Evolutionary conservation across 768 basidiomycete genomes (phyloP), one percentile per base, ranked within the genome.

Genomic region (Podaxis rugospora): DNA sequence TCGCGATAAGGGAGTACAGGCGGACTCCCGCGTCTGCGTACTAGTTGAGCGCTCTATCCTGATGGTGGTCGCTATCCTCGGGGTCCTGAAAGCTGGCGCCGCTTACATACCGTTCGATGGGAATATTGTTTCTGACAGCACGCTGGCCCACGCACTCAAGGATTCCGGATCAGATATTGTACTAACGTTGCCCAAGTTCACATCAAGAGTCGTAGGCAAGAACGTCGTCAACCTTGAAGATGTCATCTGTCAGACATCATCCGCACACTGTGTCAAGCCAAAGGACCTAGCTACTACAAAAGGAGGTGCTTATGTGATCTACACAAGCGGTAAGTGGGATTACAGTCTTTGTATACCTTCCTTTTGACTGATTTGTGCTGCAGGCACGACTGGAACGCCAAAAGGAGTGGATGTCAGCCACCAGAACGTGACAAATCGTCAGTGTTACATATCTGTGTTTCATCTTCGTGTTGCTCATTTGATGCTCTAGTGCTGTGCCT

Each of bases 341-440:
- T 54, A 47, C 44, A 62, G 56, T 65, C 27, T 63, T 51, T 32
- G 7, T 32, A 32, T 32, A 32, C 32, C 32, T 32, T 32, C 32
- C 14, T 42, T 54, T 16, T 51, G 42, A 37, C 37, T 66, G 28
- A 61, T 57, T 32, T n/a, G 25, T 14, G 58, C 60, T 47, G 39
- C 62, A 80, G 80, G 80, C 27, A 82, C 85, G 7, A 85, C 80
- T 44, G 85, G 84, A 1, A 75, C 78, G 32, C 84, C 84, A 1
- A 86, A 86, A 68, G 85, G 84, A 27, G 78, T 87, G 10, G 80
- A 84, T 57, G 83, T 87, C n/a, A 79, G 71, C 62, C 85, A 87
- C 65, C 69, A 73, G 47, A 84, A 83, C 69, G 81, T 84, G n/a
- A 79, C 77, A 14, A 87, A 87, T 67, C 72, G 84, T 84, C 64